phyloP scores from a whole-genome alignment of 768 basidiomycete species.

The Agrocybe praecox region DNA sequence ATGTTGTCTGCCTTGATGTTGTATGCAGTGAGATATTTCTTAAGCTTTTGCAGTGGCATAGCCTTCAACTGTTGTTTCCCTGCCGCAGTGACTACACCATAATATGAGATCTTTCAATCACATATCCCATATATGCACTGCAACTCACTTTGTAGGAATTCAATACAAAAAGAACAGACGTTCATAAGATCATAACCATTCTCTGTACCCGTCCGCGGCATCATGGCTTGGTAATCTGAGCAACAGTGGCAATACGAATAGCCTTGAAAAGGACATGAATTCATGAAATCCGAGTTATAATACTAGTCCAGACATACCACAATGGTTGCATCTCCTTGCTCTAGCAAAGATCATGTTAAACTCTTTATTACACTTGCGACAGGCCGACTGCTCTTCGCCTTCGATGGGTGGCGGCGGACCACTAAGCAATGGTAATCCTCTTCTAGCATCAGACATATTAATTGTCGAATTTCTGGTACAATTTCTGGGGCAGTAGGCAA shows the following conservation, averaged over 20 bases:
- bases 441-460: slow-evolving; percentile 24
- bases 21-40: slow-evolving; percentile 72
- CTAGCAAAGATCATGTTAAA: slow-evolving; percentile 69
- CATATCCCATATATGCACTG: neutral
- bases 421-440: slow-evolving; percentile 72
- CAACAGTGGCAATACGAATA: slow-evolving; percentile 75
- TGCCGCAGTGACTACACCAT: slow-evolving; percentile 70
- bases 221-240: slow-evolving; percentile 74
- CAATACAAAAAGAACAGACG: slow-evolving; percentile 79
- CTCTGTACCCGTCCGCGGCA: slow-evolving; percentile 60
- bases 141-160: slow-evolving; percentile 59
- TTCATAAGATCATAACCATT: slow-evolving; percentile 64
- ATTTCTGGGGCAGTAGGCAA: too few species aligned
- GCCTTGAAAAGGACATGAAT: slow-evolving; percentile 39
- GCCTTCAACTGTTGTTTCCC: slow-evolving; percentile 57
- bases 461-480: too few species aligned
- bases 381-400: slow-evolving; percentile 34
- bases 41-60: slow-evolving; percentile 61
- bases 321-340: slow-evolving; percentile 71
- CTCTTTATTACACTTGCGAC: slow-evolving; percentile 75
- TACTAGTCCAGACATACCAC: slow-evolving; percentile 48
- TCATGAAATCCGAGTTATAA: neutral
- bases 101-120: neutral
- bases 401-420: slow-evolving; percentile 54
- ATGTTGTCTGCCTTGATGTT: slow-evolving; percentile 62